Evolutionary conservation across 345 rosid genomes (phyloP).

Genomic region (Acer yangbiense): DNA sequence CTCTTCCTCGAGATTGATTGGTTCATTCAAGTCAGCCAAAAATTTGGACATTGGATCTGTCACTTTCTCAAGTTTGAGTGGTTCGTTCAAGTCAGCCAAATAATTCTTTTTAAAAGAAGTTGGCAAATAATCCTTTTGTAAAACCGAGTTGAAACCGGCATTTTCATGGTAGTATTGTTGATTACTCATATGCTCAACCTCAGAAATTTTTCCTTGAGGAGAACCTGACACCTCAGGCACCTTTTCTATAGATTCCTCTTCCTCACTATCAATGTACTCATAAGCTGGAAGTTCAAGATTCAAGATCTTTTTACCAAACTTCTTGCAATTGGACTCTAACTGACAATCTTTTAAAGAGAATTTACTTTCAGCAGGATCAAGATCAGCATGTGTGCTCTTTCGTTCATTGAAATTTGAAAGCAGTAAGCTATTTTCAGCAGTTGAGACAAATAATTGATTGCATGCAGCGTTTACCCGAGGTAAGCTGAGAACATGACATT

Average conservation of each 20-base stretch:
- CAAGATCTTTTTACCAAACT: constrained; percentile 47
- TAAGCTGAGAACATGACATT: constrained; percentile 8
- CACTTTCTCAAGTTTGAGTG: constrained; percentile 40
- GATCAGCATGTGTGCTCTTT: constrained; percentile 8
- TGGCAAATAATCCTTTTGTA: constrained; percentile 12
- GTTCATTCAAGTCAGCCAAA: constrained; percentile 57
- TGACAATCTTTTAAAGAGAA: constrained; percentile 15
- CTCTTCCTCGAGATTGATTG: constrained; percentile 38
- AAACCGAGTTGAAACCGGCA: constrained; percentile 12
- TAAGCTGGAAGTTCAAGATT: constrained; percentile 59
- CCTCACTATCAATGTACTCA: constrained; percentile 38
- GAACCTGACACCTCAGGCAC: constrained; percentile 11
- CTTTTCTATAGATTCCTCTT: constrained; percentile 26
- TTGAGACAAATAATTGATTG: constrained; percentile 31
- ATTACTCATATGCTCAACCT: constrained; percentile 24
- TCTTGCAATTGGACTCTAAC: constrained; percentile 32
- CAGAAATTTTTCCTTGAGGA: constrained; percentile 23
- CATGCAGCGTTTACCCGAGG: constrained; percentile 27
- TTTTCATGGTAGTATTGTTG: background rate
- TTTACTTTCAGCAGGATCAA: constrained; percentile 15
- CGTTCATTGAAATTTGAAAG: constrained; percentile 15
- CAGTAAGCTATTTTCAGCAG: constrained; percentile 18
- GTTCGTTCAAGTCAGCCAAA: constrained; percentile 57
- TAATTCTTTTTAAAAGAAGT: constrained; percentile 15
- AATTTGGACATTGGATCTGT: constrained; percentile 10